These are phyloP conservation scores for Saccharomyces hybrid DNA, from an alignment of 1,139 yeast species.

Conservation along the genomic window DNA sequence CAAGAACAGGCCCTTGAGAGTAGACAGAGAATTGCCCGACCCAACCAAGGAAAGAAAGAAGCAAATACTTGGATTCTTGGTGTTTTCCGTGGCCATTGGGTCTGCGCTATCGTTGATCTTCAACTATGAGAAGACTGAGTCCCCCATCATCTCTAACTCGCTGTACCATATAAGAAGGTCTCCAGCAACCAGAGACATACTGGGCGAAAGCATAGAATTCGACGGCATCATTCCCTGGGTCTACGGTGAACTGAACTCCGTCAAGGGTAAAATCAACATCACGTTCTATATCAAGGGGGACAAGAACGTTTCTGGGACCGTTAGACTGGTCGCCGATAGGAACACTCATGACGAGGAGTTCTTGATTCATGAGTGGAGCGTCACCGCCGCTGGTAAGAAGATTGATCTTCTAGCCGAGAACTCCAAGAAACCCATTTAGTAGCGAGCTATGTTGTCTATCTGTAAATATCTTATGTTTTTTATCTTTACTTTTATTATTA, in stretches of 20 bases:
- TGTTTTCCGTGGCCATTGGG: slow-evolving; percentile 58
- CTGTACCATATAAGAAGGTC: slow-evolving; percentile 79
- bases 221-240: slow-evolving; percentile 80
- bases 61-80: slow-evolving; percentile 47
- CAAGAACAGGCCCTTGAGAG: slow-evolving; percentile 41
- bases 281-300: slow-evolving; percentile 62
- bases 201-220: slow-evolving; percentile 74
- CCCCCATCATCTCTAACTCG: slow-evolving; percentile 84
- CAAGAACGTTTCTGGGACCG: slow-evolving; percentile 39
- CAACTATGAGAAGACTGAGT: slow-evolving; percentile 84
- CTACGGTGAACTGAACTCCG: slow-evolving; percentile 73
- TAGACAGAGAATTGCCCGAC: slow-evolving; percentile 66
- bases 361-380: slow-evolving; percentile 50
- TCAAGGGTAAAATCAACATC: slow-evolving; percentile 72
- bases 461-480: neutral
- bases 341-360: slow-evolving; percentile 50
- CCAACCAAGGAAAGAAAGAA: slow-evolving; percentile 48
- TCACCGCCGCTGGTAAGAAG: slow-evolving; percentile 39
- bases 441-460: neutral
- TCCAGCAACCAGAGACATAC: slow-evolving; percentile 47
- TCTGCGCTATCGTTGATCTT: slow-evolving; percentile 63
- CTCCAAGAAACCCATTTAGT: neutral
- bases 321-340: slow-evolving; percentile 54
- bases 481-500: neutral
- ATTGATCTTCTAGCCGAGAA: slow-evolving; percentile 49